Percentiles rank a stretch among this genome's conserved stretches.
These are phyloP conservation scores for Cicer judaicum DNA, from an alignment of 306 rosid genomes.

Conservation along the genomic window DNA sequence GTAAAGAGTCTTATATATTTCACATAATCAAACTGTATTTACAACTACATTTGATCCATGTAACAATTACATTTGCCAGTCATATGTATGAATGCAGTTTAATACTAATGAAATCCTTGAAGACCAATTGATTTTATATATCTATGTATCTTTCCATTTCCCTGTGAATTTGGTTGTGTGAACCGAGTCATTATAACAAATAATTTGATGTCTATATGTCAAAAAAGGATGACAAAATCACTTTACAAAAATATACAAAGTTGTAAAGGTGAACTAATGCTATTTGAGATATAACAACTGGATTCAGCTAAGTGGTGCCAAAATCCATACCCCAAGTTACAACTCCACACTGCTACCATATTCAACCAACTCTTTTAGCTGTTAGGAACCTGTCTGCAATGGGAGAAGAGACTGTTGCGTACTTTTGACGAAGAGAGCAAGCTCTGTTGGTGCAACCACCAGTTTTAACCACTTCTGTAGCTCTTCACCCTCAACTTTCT, in stretches of 20 bases:
- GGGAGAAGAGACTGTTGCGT: conserved; percentile 68
- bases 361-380: conserved; percentile 21
- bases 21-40: conserved; percentile 32
- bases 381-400: conserved; percentile 47
- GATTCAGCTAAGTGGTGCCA: conserved; percentile 33
- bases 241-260: conserved; percentile 57
- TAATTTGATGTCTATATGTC: conserved; percentile 40
- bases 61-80: conserved; percentile 58
- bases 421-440: conserved; percentile 65
- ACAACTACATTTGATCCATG: conserved; percentile 26
- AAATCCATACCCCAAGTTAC: conserved; percentile 31
- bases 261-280: conserved; percentile 48
- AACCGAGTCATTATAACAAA: conserved; percentile 41
- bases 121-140: conserved; percentile 40
- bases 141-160: conserved; percentile 41
- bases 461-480: conserved; percentile 80
- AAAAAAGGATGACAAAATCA: conserved; percentile 55
- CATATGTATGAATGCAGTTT: conserved; percentile 20
- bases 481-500: conserved; percentile 94
- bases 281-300: conserved; percentile 50
- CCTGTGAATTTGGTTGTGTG: conserved; percentile 35
- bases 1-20: conserved; percentile 38
- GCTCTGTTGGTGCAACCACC: conserved; percentile 89
- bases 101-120: conserved; percentile 41
- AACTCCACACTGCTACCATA: conserved; percentile 38